Base-by-base conservation (phyloP, 441 rosid genomes). In the Erysimum cheiri region DNA sequence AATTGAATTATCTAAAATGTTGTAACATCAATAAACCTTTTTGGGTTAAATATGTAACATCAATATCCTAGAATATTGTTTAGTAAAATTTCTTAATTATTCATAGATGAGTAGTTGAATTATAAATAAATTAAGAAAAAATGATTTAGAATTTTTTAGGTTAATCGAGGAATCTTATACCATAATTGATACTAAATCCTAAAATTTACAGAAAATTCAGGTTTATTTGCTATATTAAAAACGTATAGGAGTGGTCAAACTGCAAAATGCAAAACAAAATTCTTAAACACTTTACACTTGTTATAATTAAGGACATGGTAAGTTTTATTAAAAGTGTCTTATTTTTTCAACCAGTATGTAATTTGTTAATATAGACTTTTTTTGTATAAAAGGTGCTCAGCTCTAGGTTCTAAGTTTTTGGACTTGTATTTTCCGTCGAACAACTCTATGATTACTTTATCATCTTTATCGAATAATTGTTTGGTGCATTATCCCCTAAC, bases 401-500 rank as follows among this genome's bases (percentile, higher is more conserved):
- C 31, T 50, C 24, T n/a, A 59, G 74, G 61, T 70, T 70, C 68
- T 9, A 19, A 29, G 74, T 39, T 61, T 54, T 44, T 54, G 75
- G 64, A 63, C 47, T 53, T 24, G 8, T 54, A 54, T 53, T 54
- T 55, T 60, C 61, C 19, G 7, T 60, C 47, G 69, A 71, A 33
- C 69, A 9, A 62, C 29, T 44, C 62, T 33, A 22, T 62, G 62
- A 53, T 61, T 71, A 61, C 66, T 71, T 37, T 61, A 35, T 63
- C 47, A 32, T 43, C 49, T 54, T 44, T 46, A 63, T 33, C 57
- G 75, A 71, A 71, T 71, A 63, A 61, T 9, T 1, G 54, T 70
- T 60, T 70, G 61, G 68, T 70, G 62, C 13, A 29, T 52, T 41
- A 40, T 52, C 22, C 60, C 40, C 47, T 49, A 60, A n/a, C 13